Evolutionary conservation across 305 asterid species (phyloP), one percentile per base, ranked within the genome.

Genomic region (Nicotiana rustica): DNA sequence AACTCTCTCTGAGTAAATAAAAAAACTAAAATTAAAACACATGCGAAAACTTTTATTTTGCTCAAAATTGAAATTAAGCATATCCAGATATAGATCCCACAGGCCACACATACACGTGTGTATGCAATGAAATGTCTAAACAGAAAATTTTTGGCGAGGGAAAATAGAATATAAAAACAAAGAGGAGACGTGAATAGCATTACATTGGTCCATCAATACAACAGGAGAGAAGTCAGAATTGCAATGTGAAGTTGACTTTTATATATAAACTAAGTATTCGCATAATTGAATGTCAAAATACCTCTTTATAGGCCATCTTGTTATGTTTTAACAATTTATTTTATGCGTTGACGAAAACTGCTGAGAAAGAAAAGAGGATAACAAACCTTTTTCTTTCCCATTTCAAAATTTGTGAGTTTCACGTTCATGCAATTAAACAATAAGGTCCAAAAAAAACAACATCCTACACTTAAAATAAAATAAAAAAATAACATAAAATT

Each of bases 131-230:
- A 7, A 52, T 21, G 62, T 49, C 79, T 3, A 49, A 25, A 17
- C 64, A 3, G 9, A 17, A 17, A 59, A 17, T n/a, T 41, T 17
- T 59, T 15, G 64, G 5, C 19, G 25, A 59, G 9, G 9, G 5
- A 59, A 73, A 25, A 25, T 49, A 75, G 21, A 71, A 44, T 25
- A 49, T 49, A 14, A 49, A 14, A 75, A 3, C 64, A 75, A 75
- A 49, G 13, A 75, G 64, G 64, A 4, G 64, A 75, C 79, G 79
- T 75, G 79, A 25, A 21, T 47, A 25, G 44, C 79, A 75, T 52
- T 49, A 75, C 64, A 25, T 75, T 75, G 79, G 64, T 52, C 57
- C 5, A 13, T 52, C 57, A 52, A 12, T 52, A 52, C 57, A 52
- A 52, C 1, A 13, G 57, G 17, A 13, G 57, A 52, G 57, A 12